These are phyloP conservation scores for Colletotrichum sp. DNA, from an alignment of 2,329 filamentous ascomycete genomes.

Conservation along the genomic window DNA sequence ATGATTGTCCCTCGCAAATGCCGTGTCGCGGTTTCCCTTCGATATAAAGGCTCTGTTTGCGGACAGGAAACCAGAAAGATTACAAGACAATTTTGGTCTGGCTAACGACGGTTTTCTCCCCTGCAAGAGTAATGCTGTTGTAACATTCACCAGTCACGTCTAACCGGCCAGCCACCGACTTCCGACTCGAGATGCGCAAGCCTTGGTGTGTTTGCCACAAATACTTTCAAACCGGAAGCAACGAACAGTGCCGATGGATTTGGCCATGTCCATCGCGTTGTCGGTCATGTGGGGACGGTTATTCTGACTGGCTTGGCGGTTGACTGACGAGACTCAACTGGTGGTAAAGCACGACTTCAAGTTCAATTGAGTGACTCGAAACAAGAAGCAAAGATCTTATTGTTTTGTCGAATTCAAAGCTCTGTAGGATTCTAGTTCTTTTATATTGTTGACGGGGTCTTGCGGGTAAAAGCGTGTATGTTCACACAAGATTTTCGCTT, in stretches of 20 bases:
- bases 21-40: neutral
- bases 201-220: neutral
- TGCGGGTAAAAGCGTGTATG: too few species aligned
- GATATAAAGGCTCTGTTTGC: neutral
- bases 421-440: too few species aligned
- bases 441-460: too few species aligned
- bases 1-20: neutral
- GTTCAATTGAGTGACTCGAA: too few species aligned
- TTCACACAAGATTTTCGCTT: too few species aligned
- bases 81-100: too few species aligned
- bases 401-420: too few species aligned
- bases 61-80: neutral
- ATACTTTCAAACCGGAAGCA: neutral
- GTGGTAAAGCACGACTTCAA: neutral
- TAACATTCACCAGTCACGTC: rapidly evolving
- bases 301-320: neutral
- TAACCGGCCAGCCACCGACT: neutral
- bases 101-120: neutral
- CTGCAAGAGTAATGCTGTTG: neutral
- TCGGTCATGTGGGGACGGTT: neutral
- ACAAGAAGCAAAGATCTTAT: too few species aligned
- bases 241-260: neutral
- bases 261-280: too few species aligned
- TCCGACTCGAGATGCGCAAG: too few species aligned
- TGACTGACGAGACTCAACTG: neutral